Conservation (phyloP, 805 yeast genomes). For the Saturnispora serradocipensis region DNA sequence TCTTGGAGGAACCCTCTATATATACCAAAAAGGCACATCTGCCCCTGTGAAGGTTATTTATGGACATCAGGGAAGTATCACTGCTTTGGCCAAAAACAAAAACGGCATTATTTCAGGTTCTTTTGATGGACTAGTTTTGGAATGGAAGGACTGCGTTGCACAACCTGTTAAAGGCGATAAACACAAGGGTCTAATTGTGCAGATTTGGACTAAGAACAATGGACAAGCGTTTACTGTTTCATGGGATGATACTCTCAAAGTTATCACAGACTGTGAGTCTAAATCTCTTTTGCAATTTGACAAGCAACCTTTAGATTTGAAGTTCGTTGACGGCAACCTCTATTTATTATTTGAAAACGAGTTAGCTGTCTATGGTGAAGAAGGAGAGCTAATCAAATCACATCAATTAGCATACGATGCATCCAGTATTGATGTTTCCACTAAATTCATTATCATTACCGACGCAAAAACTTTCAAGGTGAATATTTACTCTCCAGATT, state of each 20-base stretch:
- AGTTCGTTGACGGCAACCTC: slow-evolving; percentile 26
- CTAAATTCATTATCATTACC: slow-evolving; percentile 41
- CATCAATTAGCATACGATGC: slow-evolving; percentile 31
- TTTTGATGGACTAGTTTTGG: slow-evolving; percentile 65
- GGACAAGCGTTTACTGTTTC: slow-evolving; percentile 29
- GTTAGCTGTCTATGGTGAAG: slow-evolving; percentile 25
- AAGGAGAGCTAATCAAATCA: slow-evolving; percentile 25
- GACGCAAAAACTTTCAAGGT: slow-evolving; percentile 33
- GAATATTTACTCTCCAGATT: slow-evolving; percentile 29
- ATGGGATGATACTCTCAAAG: slow-evolving; percentile 78
- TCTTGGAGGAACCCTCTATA: slow-evolving; percentile 60
- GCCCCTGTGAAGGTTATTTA: slow-evolving; percentile 34
- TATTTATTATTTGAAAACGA: slow-evolving; percentile 38
- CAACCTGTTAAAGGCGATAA: slow-evolving; percentile 27
- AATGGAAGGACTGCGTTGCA: slow-evolving; percentile 44
- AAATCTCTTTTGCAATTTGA: slow-evolving; percentile 27
- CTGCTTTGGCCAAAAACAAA: slow-evolving; percentile 37
- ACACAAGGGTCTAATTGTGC: slow-evolving; percentile 64
- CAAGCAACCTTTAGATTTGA: slow-evolving; percentile 42
- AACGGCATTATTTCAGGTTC: slow-evolving; percentile 50
- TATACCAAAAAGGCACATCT: slow-evolving; percentile 36
- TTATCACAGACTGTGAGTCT: slow-evolving; percentile 19
- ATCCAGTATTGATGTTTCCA: slow-evolving; percentile 38
- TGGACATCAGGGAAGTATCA: slow-evolving; percentile 82
- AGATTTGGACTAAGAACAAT: slow-evolving; percentile 26